These are phyloP conservation scores for Thraustochytrium striatum DNA, from an alignment of 352 stramenopile species.

Conservation along the genomic window DNA sequence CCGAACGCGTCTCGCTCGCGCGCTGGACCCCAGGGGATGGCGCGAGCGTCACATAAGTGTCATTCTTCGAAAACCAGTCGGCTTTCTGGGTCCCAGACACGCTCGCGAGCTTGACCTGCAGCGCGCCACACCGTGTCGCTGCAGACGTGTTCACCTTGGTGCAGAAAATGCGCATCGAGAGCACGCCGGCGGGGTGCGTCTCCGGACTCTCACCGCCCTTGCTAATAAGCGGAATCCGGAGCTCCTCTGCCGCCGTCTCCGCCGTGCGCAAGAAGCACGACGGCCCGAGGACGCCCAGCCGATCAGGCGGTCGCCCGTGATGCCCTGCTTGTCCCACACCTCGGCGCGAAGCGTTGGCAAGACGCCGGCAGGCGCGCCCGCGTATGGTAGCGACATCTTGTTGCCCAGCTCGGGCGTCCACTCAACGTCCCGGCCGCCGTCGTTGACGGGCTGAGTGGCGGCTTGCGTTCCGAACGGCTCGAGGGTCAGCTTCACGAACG, in stretches of 20 bases:
- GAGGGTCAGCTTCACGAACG: constrained; percentile 8
- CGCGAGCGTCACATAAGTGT: neutral
- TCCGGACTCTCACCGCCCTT: neutral
- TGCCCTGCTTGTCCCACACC: neutral
- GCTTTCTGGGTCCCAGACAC: neutral
- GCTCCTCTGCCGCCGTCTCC: neutral
- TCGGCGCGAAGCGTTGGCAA: neutral
- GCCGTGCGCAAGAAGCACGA: constrained; percentile 14
- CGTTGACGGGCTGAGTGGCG: neutral
- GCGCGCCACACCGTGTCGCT: neutral
- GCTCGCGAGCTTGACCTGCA: neutral
- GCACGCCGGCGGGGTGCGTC: neutral
- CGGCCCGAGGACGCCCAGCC: neutral
- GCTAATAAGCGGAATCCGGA: neutral
- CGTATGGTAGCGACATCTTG: neutral
- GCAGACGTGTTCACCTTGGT: neutral
- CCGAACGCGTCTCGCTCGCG: neutral
- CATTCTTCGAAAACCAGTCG: neutral
- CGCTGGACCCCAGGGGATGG: neutral
- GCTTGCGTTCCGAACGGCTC: neutral
- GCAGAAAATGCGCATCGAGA: neutral
- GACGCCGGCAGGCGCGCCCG: neutral
- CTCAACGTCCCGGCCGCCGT: neutral
- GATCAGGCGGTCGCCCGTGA: neutral
- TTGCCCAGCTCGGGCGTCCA: neutral